Percentiles rank a stretch among this genome's conserved stretches.
Evolutionary conservation across 257 asterid species (phyloP).

Genomic region (Hygrophila difformis): DNA sequence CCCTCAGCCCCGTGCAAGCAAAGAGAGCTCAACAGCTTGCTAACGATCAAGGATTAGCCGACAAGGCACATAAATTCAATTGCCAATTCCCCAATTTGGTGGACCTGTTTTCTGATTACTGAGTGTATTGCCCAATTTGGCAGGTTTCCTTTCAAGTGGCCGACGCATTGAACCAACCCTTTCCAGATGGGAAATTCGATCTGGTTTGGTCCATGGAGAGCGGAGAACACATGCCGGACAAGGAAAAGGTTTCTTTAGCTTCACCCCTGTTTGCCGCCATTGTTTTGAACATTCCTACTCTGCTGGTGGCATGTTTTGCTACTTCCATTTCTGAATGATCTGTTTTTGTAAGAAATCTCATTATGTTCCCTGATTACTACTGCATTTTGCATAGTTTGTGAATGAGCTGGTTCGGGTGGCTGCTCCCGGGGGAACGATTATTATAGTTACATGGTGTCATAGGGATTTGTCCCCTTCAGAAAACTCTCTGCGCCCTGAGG

Average conservation of each 20-base stretch:
- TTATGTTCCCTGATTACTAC: not conserved
- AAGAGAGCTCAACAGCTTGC: slow-evolving; percentile 85
- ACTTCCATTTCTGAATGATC: not conserved
- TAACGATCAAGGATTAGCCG: slow-evolving; percentile 62
- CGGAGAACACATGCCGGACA: slow-evolving; percentile 99
- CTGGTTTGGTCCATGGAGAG: slow-evolving; percentile 99
- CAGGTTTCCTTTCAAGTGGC: slow-evolving; percentile 92
- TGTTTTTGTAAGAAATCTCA: slow-evolving; percentile 4
- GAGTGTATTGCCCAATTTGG: not conserved
- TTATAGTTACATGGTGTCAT: slow-evolving; percentile 96
- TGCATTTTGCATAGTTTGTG: slow-evolving; percentile 63
- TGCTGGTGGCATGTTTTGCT: not conserved
- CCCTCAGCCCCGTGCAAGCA: slow-evolving; percentile 97
- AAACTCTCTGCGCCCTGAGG: slow-evolving; percentile 52
- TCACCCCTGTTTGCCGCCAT: not conserved
- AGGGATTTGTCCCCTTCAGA: slow-evolving; percentile 77
- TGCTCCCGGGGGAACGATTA: slow-evolving; percentile 90
- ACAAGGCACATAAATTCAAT: slow-evolving; percentile 31
- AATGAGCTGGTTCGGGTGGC: slow-evolving; percentile 85
- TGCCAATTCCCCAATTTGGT: not conserved
- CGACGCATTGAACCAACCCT: slow-evolving; percentile 93
- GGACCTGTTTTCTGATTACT: not conserved
- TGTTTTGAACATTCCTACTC: too few species aligned
- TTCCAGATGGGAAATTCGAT: slow-evolving; percentile 75
- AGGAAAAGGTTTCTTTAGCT: slow-evolving; percentile 50